These are phyloP conservation scores for Teratosphaeria gauchensis DNA, from an alignment of 2,329 filamentous ascomycete genomes.

Conservation along the genomic window DNA sequence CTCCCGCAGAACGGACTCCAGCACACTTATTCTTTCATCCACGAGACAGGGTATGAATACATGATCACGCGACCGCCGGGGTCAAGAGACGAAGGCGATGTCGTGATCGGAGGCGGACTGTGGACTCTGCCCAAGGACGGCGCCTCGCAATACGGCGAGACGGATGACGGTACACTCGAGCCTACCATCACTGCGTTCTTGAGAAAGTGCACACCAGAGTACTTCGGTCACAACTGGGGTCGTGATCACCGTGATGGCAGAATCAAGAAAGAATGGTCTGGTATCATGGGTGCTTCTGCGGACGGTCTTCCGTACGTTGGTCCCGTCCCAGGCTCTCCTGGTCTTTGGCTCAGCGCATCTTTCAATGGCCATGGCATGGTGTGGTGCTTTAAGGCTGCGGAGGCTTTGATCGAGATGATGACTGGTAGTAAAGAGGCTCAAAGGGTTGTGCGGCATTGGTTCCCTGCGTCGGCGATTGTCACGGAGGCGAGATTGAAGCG, in stretches of 20 bases:
- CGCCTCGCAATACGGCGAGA: constrained; percentile 43
- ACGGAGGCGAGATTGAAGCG: constrained; percentile 35
- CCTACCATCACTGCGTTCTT: constrained; percentile 42
- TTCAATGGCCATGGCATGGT: constrained; percentile 52
- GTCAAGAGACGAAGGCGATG: constrained; percentile 37
- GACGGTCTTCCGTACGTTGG: constrained; percentile 43
- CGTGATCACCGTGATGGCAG: constrained; percentile 16
- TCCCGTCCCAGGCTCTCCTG: constrained; percentile 31
- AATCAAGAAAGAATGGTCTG: constrained; percentile 36
- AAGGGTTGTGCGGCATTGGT: constrained; percentile 36
- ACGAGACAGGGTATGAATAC: constrained; percentile 55
- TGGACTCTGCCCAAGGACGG: constrained; percentile 34
- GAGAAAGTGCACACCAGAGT: constrained; percentile 32
- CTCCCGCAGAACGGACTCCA: constrained; percentile 31
- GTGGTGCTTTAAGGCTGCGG: constrained; percentile 40
- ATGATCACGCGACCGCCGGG: constrained; percentile 50
- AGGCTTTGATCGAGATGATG: constrained; percentile 47
- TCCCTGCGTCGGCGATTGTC: constrained; percentile 44
- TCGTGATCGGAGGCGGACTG: constrained; percentile 55
- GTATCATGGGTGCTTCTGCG: constrained; percentile 44
- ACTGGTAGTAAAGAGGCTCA: constrained; percentile 20
- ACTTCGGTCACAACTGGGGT: constrained; percentile 43
- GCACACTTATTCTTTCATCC: constrained; percentile 53
- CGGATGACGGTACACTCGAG: constrained; percentile 47
- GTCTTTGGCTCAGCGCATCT: constrained; percentile 48